Evolutionary conservation across 148 eudicot genomes (phyloP).

Genomic region (Vaccinium corymbosum): DNA sequence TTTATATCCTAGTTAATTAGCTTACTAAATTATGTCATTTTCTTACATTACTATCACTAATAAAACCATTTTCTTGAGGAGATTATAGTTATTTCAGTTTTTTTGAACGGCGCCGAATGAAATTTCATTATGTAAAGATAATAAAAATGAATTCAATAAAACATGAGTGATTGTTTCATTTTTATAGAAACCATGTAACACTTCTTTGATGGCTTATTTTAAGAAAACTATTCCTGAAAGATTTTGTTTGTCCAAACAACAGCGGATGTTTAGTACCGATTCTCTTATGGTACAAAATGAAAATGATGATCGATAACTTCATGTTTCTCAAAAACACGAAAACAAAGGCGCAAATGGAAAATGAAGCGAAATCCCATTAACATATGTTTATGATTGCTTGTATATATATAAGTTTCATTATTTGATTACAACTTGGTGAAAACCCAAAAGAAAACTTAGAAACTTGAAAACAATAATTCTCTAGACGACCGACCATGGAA

Average conservation of each 20-base stretch:
- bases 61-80: background rate
- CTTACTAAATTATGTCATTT: too few relatives aligned
- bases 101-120: too few relatives aligned
- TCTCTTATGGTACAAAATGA: background rate
- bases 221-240: background rate
- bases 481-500: background rate
- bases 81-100: background rate
- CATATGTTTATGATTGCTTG: background rate
- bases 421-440: slow-evolving; percentile 9
- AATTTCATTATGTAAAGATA: too few relatives aligned
- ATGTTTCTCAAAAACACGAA: background rate
- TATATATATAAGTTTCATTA: slow-evolving; percentile 7
- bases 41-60: background rate
- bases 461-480: background rate
- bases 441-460: background rate
- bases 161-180: too few relatives aligned
- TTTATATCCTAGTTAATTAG: background rate
- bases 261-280: background rate
- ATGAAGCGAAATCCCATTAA: background rate
- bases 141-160: too few relatives aligned
- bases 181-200: background rate
- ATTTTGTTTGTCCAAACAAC: background rate
- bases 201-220: background rate
- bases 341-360: background rate
- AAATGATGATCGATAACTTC: background rate